Evolutionary conservation across 495 filamentous ascomycete genomes (phyloP), one percentile per base, ranked within the genome.

Genomic region (Haplographium delicatum): DNA sequence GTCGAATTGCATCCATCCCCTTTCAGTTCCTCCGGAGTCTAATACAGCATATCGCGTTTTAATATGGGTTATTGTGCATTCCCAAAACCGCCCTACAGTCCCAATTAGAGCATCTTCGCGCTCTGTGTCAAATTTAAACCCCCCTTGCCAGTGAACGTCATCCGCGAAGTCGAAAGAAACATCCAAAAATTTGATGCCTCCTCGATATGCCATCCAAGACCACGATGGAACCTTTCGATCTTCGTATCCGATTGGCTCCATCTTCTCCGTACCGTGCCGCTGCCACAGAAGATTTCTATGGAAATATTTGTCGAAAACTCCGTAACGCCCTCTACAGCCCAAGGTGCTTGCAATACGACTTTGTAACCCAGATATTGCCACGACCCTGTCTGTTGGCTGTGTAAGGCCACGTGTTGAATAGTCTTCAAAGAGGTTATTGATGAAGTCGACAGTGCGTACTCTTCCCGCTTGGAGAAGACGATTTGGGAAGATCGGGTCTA

Each of bases 401-500:
- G 51, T 48, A 27, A 54, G 26, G 24, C 2, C 18, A 15, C 23
- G 24, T 16, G 31, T 48, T 23, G 51, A 48, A 26, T 48, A 54
- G 1, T 24, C 11, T 27, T 48, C 22, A 19, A 43, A 49, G 18
- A 54, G 23, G 20, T 4, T n/a, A 3, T 54, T 1, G 23, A 45
- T 27, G 28, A 34, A 34, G 16, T 27, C 44, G 25, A 47, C n/a
- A 3, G 15, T 44, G 7, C 19, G 20, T 25, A 33, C 4, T 4
- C 11, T 11, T 7, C 15, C 31, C 24, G 35, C 10, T 15, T 39
- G 2, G 51, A 43, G 5, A 44, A 44, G 15, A 48, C 22, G n/a
- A 2, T 62, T 41, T 0, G 71, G 70, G 37, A 72, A 71, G 34
- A 63, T 48, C 0, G 69, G 46, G 37, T 72, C 69, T 0, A 62